A percentile compares a stretch with the other conserved stretches of the same genome.
Conservation (phyloP, 371 early-diverging fungal genomes). For the Rhizopus delemar region DNA sequence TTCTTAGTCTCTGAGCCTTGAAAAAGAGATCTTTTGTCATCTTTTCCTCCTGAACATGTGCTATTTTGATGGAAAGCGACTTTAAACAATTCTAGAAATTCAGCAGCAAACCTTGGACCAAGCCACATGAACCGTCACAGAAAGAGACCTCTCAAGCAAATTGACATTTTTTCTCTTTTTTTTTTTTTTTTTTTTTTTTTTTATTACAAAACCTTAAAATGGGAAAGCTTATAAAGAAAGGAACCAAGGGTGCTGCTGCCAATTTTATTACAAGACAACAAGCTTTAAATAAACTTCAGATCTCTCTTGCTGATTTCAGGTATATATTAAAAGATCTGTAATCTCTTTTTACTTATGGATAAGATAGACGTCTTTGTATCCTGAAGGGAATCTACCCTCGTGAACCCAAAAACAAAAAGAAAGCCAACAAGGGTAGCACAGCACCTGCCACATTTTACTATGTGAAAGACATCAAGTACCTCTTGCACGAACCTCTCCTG, state of each 20-base stretch:
- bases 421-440: slow-evolving; percentile 88
- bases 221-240: slow-evolving; percentile 86
- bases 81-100: no score
- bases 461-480: slow-evolving; percentile 92
- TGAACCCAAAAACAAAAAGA: slow-evolving; percentile 93
- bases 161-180: no score
- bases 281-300: slow-evolving; percentile 92
- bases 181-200: background rate
- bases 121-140: no score
- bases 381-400: slow-evolving; percentile 98
- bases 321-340: slow-evolving; percentile 26
- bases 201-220: slow-evolving; percentile 37
- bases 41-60: no score
- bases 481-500: slow-evolving; percentile 91
- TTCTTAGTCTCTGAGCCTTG: no score
- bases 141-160: no score
- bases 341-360: slow-evolving; percentile 8
- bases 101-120: no score
- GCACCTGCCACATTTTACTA: slow-evolving; percentile 90
- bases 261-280: slow-evolving; percentile 90
- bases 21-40: no score
- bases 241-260: slow-evolving; percentile 86
- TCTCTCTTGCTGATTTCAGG: slow-evolving; percentile 92
- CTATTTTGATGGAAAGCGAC: no score
- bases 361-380: slow-evolving; percentile 89